These are phyloP conservation scores for Trypanosoma conorhini DNA, from an alignment of 208 protist genomes.

Conservation along the genomic window DNA sequence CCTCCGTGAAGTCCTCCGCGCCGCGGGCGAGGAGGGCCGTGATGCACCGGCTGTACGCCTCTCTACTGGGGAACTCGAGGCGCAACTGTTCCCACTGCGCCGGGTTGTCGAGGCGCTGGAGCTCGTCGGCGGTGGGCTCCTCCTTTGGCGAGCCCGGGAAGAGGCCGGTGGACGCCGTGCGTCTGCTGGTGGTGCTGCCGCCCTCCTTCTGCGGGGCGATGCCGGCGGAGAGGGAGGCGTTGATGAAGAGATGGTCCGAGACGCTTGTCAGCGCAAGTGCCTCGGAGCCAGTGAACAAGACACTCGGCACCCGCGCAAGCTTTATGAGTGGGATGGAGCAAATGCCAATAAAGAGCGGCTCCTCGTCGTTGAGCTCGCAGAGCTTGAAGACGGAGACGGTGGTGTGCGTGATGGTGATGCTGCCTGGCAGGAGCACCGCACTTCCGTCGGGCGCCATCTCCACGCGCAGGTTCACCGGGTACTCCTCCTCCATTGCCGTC, in stretches of 20 bases:
- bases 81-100: conserved; percentile 51
- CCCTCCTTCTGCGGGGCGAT: conserved; percentile 12
- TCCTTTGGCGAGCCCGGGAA: conserved; percentile 1
- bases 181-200: not conserved
- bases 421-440: conserved; percentile 36
- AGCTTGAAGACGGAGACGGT: conserved; percentile 59
- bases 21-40: conserved; percentile 47
- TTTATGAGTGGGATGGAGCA: conserved; percentile 62
- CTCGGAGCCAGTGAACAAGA: conserved; percentile 6
- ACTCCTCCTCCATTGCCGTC: conserved; percentile 22
- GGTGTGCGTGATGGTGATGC: conserved; percentile 57
- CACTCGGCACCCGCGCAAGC: conserved; percentile 51
- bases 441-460: conserved; percentile 56
- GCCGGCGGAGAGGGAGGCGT: conserved; percentile 46
- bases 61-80: conserved; percentile 38
- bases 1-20: conserved; percentile 39
- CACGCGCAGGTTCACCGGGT: conserved; percentile 42
- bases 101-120: conserved; percentile 35
- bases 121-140: not conserved
- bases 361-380: conserved; percentile 33
- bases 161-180: conserved; percentile 2
- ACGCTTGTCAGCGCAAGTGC: conserved; percentile 51
- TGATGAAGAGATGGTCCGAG: conserved; percentile 63
- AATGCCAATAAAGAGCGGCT: conserved; percentile 67
- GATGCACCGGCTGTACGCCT: conserved; percentile 45